Base-by-base conservation (phyloP, 352 stramenopile species). In the Phytopythium sindhum region DNA sequence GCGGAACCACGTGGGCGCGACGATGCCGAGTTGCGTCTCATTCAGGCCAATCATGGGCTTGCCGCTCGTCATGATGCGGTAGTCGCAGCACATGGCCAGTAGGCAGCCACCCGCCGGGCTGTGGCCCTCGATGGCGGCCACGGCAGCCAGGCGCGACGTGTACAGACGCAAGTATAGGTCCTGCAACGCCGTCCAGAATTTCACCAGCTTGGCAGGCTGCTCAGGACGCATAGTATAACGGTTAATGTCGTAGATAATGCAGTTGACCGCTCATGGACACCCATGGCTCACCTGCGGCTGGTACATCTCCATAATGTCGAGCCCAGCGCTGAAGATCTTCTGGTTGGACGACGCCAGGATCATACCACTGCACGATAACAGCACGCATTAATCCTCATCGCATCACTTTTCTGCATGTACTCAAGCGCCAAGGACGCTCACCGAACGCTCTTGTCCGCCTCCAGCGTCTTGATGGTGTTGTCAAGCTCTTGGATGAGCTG, bases 251-350 rank as follows among this genome's bases (percentile, higher is more conserved):
- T 17, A 2, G 19, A 14, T 10, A 19, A 14, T 11, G 33, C 21
- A 31, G 23, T 23, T 2, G 6, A 26, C 4, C 11, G 21, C 1
- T 4, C 29, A 26, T 6, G 24, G 14, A 19, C 2, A 21, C 11
- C 33, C 29, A 6, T 59, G 21, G 35, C 14, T 21, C 57, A 90
- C 84, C 69, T 90, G 72, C 12, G 93, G 91, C 60, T 96, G 75
- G 63, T 98, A 90, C 72, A 98, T 86, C 72, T 98, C 95, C 37
- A 80, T 81, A 51, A 98, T 84, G 75, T 98, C 95, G 19, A 98
- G 72, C 24, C 95, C 95, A 10, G 92, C 93, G 17, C 78, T 96
- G 65, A 98, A 98, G 21, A 98, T 69, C 57, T 81, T 87, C 37
- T 82, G 81, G 67, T 75, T 92, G 8, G 83, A 84, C 28, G 86